These are phyloP conservation scores for Paecilomyces dactylethromorphus DNA, from an alignment of 2,329 filamentous ascomycete species.

Conservation along the genomic window DNA sequence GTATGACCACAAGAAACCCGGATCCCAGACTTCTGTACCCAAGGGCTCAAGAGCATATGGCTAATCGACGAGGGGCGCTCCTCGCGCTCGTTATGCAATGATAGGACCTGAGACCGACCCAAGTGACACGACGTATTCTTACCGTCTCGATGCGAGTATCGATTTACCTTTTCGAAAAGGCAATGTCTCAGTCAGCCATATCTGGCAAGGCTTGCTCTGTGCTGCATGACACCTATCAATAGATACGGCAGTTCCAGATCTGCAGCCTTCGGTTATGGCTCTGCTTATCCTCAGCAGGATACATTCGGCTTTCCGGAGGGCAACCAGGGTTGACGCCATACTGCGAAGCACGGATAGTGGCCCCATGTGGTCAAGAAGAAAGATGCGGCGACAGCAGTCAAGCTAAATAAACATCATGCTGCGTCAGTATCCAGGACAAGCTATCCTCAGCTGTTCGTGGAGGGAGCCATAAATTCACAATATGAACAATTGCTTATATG, in stretches of 20 bases:
- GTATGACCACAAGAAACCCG: constrained; percentile 49
- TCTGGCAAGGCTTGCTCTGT: neutral
- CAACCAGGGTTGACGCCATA: neutral
- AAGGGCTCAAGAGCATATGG: constrained; percentile 2
- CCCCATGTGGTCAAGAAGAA: neutral
- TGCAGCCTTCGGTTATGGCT: neutral
- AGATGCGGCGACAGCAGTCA: neutral
- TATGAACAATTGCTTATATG: neutral
- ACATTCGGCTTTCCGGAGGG: neutral
- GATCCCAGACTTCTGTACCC: constrained; percentile 1
- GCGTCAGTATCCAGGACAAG: neutral
- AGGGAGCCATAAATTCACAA: neutral
- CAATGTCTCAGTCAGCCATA: neutral
- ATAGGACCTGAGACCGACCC: constrained; percentile 1
- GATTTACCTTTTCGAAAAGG: neutral
- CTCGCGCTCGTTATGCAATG: neutral
- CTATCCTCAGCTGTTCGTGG: neutral
- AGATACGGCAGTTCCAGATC: neutral
- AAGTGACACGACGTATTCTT: neutral
- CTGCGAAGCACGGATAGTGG: neutral
- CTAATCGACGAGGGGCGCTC: constrained; percentile 1
- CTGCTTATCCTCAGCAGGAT: neutral
- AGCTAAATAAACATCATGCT: neutral
- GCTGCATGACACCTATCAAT: neutral
- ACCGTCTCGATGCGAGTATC: neutral